Base-by-base conservation (phyloP, 805 yeast species). In the Brettanomyces anomalus region DNA sequence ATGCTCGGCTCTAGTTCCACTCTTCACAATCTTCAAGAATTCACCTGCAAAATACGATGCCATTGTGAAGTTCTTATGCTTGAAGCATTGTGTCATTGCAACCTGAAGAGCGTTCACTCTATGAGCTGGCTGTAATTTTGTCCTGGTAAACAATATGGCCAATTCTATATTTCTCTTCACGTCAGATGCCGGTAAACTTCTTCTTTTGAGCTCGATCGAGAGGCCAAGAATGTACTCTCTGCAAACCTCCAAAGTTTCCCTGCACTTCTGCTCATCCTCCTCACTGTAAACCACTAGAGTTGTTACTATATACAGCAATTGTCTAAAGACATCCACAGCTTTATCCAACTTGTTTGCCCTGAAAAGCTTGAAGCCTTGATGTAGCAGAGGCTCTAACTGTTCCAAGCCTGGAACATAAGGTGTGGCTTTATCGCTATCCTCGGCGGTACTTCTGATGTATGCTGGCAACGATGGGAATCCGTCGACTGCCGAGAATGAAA, bases 61-160 rank as follows among this genome's bases (percentile, higher is more conserved):
- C 46, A 83, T 76, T 3, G 89, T 81, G 66, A 67, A 93, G 66
- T 93, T 90, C 62, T 89, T 88, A 60, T 82, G 72, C 60, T 84
- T 85, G 74, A 85, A 88, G 33, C 93, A 78, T 68, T 86, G 95
- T 37, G 84, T 79, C 93, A 90, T 85, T 33, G 99, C 98, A 44
- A 88, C 96, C 61, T 87, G 94, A 54, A 88, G 71, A 11, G 97
- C 96, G 57, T 87, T 82, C 42, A 82, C 77, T 46, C 83, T 77
- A 64, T 93, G 98, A 6, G 83, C 81, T 31, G 85, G 80, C 49
- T 83, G 86, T 53, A 93, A 73, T 50, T 83, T 76, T 21, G 89
- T 81, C 58, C 77, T 80, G 13, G 98, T 87, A 70, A 93, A 94
- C 65, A 90, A 90, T 1, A 97, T 94, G 5, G 98, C 97, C 51